A percentile compares a stretch with the other conserved stretches of the same genome.
These are phyloP conservation scores for Alternaria arborescens DNA, from an alignment of 2,329 filamentous ascomycete genomes.

Conservation along the genomic window DNA sequence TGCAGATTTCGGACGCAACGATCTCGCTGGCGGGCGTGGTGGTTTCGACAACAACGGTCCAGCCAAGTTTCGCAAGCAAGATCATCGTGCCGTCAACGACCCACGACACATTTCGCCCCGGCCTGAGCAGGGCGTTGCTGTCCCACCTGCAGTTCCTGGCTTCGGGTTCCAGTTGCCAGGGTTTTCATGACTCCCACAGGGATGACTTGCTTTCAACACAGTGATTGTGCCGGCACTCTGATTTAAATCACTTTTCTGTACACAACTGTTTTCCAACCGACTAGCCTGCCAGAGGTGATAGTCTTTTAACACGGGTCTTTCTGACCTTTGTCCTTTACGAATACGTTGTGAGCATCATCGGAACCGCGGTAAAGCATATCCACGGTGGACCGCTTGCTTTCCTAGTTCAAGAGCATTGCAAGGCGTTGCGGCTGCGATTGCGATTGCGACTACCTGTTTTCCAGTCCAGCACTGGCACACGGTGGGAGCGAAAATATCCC, in stretches of 20 bases:
- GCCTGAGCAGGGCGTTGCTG: conserved; percentile 55
- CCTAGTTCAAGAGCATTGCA: conserved; percentile 26
- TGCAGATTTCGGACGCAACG: conserved; percentile 14
- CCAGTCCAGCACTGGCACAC: background rate
- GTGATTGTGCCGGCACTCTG: background rate
- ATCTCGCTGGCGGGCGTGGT: conserved; percentile 21
- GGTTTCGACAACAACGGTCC: conserved; percentile 25
- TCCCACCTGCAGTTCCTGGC: conserved; percentile 63
- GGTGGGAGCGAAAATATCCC: background rate
- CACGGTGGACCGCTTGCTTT: background rate
- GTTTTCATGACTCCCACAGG: conserved; percentile 21
- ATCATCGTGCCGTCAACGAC: conserved; percentile 36
- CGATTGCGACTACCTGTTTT: conserved; percentile 2
- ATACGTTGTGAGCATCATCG: conserved; percentile 2
- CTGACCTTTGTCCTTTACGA: conserved; percentile 3
- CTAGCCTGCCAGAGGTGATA: background rate
- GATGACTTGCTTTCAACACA: background rate
- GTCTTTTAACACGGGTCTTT: background rate
- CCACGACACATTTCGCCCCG: conserved; percentile 47
- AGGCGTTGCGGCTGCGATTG: conserved; percentile 27
- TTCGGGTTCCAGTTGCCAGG: conserved; percentile 61
- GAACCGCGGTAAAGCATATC: background rate
- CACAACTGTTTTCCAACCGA: background rate
- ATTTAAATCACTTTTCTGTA: background rate
- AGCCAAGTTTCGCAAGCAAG: conserved; percentile 41